Conservation (phyloP, 768 basidiomycete species). For the Imleria badia region DNA sequence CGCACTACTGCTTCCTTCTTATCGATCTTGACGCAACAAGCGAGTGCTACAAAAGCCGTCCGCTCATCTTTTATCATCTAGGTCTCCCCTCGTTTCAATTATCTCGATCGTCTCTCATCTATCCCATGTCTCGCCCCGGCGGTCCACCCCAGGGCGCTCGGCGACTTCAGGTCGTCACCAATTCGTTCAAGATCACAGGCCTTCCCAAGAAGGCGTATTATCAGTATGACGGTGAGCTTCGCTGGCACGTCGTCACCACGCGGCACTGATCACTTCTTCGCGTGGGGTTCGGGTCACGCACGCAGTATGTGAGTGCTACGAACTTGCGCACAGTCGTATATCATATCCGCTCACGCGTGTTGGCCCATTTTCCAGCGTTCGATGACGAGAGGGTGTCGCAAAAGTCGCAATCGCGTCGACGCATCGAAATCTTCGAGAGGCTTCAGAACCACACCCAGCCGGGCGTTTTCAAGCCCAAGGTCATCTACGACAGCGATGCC, state of each 20-base stretch:
- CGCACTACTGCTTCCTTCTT: slow-evolving; percentile 16
- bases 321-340: background rate
- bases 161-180: slow-evolving; percentile 31
- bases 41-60: slow-evolving; percentile 8
- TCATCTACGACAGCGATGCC: slow-evolving; percentile 46
- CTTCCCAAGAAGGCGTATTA: slow-evolving; percentile 27
- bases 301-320: slow-evolving; percentile 28
- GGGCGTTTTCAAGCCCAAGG: slow-evolving; percentile 38
- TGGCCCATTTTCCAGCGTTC: slow-evolving; percentile 14
- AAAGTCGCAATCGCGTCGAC: slow-evolving; percentile 14
- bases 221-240: slow-evolving; percentile 35
- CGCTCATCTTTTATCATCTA: background rate
- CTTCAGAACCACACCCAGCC: slow-evolving; percentile 41
- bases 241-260: background rate
- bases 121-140: slow-evolving; percentile 21
- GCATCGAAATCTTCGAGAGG: slow-evolving; percentile 31
- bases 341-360: background rate
- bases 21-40: slow-evolving; percentile 19
- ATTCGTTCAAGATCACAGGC: slow-evolving; percentile 31
- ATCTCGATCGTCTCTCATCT: slow-evolving; percentile 6
- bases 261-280: slow-evolving; percentile 1
- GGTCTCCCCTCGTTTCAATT: background rate
- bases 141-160: slow-evolving; percentile 15
- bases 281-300: background rate
- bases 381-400: slow-evolving; percentile 3